Conservation (phyloP, 148 eudicot genomes). For the Camellia granthamiana region DNA sequence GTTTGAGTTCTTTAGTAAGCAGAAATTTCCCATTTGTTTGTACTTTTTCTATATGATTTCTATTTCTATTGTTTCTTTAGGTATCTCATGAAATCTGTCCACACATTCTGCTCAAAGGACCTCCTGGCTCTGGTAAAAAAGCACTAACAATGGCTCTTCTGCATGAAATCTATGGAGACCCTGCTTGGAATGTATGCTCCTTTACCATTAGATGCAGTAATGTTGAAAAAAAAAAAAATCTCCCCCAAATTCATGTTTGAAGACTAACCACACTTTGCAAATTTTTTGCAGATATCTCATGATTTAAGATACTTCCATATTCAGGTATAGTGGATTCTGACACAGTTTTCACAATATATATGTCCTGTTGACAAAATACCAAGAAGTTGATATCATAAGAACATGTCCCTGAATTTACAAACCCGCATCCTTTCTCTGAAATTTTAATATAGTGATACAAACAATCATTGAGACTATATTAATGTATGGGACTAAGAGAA, state of each 20-base stretch:
- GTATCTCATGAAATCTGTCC: constrained; percentile 33
- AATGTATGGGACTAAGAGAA: background rate
- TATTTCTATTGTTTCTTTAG: constrained; percentile 11
- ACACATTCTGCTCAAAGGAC: constrained; percentile 43
- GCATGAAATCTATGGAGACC: constrained; percentile 39
- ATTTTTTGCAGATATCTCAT: constrained; percentile 42
- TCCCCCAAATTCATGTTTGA: no score
- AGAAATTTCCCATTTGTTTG: background rate
- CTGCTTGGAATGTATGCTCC: constrained; percentile 35
- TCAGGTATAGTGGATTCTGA: constrained; percentile 28
- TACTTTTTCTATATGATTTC: background rate
- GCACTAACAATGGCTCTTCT: constrained; percentile 44
- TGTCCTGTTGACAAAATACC: background rate
- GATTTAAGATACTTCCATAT: constrained; percentile 38
- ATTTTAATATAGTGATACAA: background rate
- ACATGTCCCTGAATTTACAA: background rate
- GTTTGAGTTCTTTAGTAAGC: background rate
- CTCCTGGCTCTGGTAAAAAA: constrained; percentile 39
- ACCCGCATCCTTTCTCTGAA: background rate
- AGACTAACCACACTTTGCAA: background rate
- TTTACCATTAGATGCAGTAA: background rate
- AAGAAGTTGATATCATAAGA: background rate
- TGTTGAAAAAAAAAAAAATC: background rate
- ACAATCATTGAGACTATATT: background rate
- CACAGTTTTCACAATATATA: background rate